phyloP scores from a whole-genome alignment of 208 protist species.

The Acanthamoeba triangularis region DNA sequence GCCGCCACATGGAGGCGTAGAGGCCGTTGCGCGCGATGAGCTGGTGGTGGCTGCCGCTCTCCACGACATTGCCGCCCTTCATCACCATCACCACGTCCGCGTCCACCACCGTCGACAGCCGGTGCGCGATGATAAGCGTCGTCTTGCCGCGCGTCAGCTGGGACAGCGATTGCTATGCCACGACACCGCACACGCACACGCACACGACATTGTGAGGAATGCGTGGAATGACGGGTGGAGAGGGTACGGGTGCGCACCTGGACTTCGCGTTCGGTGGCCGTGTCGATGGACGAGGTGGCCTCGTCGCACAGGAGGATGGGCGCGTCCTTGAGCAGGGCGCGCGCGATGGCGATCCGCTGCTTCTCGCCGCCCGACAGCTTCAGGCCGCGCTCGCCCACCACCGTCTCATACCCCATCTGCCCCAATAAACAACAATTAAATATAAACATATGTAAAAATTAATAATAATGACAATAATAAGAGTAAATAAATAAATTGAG shows the following conservation, averaged over 20 bases:
- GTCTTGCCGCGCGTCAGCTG: constrained; percentile 75
- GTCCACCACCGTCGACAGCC: constrained; percentile 77
- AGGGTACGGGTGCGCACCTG: constrained; percentile 61
- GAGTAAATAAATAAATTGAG: no score
- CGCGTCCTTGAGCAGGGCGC: constrained; percentile 86
- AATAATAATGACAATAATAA: no score
- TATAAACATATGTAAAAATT: no score
- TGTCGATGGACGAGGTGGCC: constrained; percentile 89
- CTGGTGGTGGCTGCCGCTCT: constrained; percentile 83
- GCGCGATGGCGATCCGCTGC: constrained; percentile 91
- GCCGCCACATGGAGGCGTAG: constrained; percentile 47
- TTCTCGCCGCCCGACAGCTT: constrained; percentile 91
- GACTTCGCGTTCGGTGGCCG: constrained; percentile 88
- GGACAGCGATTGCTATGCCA: constrained; percentile 12
- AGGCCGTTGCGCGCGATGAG: constrained; percentile 64
- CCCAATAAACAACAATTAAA: no score
- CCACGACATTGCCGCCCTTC: constrained; percentile 79
- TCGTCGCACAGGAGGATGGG: constrained; percentile 91
- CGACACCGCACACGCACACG: constrained; percentile 49
- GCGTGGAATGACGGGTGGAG: no score
- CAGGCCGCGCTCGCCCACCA: constrained; percentile 91
- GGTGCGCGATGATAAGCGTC: constrained; percentile 83
- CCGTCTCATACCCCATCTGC: constrained; percentile 83
- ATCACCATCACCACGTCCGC: constrained; percentile 87
- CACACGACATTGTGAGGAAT: neutral